Conservation (phyloP, 1,284 basidiomycete species). For the Meripilus lineatus region DNA sequence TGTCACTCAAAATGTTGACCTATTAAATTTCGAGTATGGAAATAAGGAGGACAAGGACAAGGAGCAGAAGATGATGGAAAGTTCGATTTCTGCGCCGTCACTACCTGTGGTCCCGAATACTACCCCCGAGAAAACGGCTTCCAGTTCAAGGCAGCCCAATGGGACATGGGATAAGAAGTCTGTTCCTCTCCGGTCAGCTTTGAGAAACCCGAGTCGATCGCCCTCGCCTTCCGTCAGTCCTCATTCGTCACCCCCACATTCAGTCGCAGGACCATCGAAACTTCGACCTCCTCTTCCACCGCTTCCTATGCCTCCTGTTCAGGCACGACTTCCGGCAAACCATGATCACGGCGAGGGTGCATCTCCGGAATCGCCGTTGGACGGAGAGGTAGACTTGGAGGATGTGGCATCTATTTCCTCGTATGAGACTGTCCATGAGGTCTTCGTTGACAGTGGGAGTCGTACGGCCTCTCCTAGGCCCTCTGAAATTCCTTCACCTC, state of each 20-base stretch:
- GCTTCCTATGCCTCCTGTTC: not conserved
- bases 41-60: slow-evolving; percentile 2
- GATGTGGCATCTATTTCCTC: slow-evolving; percentile 47
- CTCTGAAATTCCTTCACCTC: not conserved
- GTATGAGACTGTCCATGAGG: slow-evolving; percentile 57
- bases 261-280: slow-evolving; percentile 2
- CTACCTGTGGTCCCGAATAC: not conserved
- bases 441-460: slow-evolving; percentile 28
- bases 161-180: not conserved
- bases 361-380: no score
- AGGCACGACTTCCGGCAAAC: not conserved
- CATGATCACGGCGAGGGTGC: no score
- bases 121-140: not conserved
- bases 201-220: slow-evolving; percentile 4
- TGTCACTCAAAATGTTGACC: slow-evolving; percentile 14
- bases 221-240: slow-evolving; percentile 3
- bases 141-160: not conserved
- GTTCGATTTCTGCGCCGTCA: slow-evolving; percentile 1
- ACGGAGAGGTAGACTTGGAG: slow-evolving; percentile 17
- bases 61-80: slow-evolving; percentile 1
- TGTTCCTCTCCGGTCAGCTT: slow-evolving; percentile 4
- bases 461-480: slow-evolving; percentile 1
- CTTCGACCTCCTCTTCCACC: not conserved
- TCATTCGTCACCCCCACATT: not conserved
- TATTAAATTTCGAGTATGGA: slow-evolving; percentile 7